Evolutionary conservation across 2,329 filamentous ascomycete species (phyloP).

Genomic region (Alternaria sp.): DNA sequence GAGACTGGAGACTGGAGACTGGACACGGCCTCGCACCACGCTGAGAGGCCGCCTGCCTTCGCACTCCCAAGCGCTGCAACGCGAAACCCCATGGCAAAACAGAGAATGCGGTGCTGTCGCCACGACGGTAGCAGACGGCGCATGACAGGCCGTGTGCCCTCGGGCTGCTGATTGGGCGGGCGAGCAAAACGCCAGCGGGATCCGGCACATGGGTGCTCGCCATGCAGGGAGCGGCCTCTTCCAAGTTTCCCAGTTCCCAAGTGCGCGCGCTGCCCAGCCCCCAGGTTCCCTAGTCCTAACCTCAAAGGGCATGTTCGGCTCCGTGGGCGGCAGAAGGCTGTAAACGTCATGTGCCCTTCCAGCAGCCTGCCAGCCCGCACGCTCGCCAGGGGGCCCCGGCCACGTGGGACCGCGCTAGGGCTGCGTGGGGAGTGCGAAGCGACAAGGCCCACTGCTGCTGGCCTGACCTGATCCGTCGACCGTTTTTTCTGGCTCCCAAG

Average conservation of each 20-base stretch:
- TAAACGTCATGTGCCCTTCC: constrained; percentile 49
- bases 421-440: constrained; percentile 27
- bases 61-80: constrained; percentile 23
- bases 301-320: too few species aligned
- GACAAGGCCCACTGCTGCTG: constrained; percentile 40
- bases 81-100: constrained; percentile 18
- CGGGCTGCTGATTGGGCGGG: constrained; percentile 27
- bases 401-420: constrained; percentile 34
- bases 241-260: constrained; percentile 17
- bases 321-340: constrained; percentile 23
- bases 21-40: background rate
- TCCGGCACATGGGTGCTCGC: constrained; percentile 31
- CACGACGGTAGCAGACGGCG: constrained; percentile 37
- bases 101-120: constrained; percentile 29
- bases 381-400: constrained; percentile 32
- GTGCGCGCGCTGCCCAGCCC: too few species aligned
- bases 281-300: too few species aligned
- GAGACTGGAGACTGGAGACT: background rate
- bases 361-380: constrained; percentile 23
- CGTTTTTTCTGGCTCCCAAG: constrained; percentile 34
- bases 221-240: constrained; percentile 29
- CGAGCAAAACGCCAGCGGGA: constrained; percentile 32
- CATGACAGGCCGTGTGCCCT: constrained; percentile 13
- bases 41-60: constrained; percentile 13
- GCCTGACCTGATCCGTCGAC: constrained; percentile 35